Evolutionary conservation across 345 rosid genomes (phyloP), one percentile per base, ranked within the genome.

Genomic region (Salix suchowensis): DNA sequence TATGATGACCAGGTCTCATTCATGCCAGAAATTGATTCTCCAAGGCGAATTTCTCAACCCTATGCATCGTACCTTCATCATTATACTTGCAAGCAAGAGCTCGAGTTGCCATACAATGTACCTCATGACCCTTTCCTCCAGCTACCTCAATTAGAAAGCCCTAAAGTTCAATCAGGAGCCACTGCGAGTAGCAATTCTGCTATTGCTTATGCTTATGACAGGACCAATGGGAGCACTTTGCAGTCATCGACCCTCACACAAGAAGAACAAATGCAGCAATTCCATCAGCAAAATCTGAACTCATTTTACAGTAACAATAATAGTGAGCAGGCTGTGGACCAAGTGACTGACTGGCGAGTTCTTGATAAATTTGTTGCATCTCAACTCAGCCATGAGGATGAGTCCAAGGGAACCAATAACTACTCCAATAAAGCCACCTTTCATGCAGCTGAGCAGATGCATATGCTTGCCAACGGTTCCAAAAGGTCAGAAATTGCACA

Each of bases 361-460:
- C 91, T 96, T 24, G 98, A 96, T 82, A 94, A 96, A 74, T 94
- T 96, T 74, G 97, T 96, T 6, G 99, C 99, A 2, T 96, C 97
- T 71, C 99, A 96, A 85, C 88, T 96, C 14, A 94, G 97, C 84
- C 89, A 92, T 46, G 99, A 90, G 65, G 90, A 91, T 71, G 92
- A 84, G 28, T 77, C 80, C 2, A 82, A 83, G 84, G 89, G 80
- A 70, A 50, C 67, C 62, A 81, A 69, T 36, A 84, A 79, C 64
- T 58, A n/a, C 80, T 36, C 85, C 15, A 79, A 72, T 76, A 76
- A 84, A 5, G 66, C 84, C 7, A 71, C 78, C 40, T 89, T 84
- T 80, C 83, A 82, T 39, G 86, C 81, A 54, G 80, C 78, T 16
- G 88, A 87, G 73, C 86, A 90, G 75, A 77, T 83, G 84, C 73